phyloP scores from a whole-genome alignment of 2,329 filamentous ascomycete species.

The Daldinia sp. region DNA sequence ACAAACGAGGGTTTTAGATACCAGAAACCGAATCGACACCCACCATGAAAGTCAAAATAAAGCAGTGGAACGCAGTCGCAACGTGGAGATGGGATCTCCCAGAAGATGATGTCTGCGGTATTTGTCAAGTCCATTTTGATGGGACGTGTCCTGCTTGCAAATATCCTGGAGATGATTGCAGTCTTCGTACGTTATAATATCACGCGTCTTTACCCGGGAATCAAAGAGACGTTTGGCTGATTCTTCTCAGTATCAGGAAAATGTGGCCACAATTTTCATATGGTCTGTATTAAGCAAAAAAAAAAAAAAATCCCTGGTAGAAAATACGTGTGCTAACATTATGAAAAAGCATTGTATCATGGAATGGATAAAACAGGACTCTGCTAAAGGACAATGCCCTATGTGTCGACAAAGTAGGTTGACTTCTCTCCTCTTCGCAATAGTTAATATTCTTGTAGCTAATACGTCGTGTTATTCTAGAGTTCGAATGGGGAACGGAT shows the following conservation, averaged over 20 bases:
- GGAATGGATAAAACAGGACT: constrained; percentile 95
- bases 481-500: constrained; percentile 46
- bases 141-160: constrained; percentile 98
- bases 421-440: neutral
- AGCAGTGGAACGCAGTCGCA: constrained; percentile 91
- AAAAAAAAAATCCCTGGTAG: neutral
- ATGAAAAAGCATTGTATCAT: constrained; percentile 87
- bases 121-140: constrained; percentile 97
- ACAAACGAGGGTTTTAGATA: neutral
- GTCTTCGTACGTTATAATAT: constrained; percentile 70
- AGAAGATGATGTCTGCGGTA: constrained; percentile 96
- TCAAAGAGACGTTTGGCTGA: constrained; percentile 13
- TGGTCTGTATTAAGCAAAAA: constrained; percentile 74
- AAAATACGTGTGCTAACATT: constrained; percentile 32
- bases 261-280: constrained; percentile 97
- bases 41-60: constrained; percentile 93
- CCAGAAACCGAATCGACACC: constrained; percentile 1
- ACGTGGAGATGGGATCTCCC: constrained; percentile 98
- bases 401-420: constrained; percentile 93
- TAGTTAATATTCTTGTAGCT: constrained; percentile 3
- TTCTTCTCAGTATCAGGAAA: constrained; percentile 80
- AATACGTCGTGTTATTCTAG: constrained; percentile 30
- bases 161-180: constrained; percentile 96
- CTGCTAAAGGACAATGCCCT: constrained; percentile 90
- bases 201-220: neutral